Evolutionary conservation across 495 filamentous ascomycete species (phyloP).

Genomic region (Podospora australis): DNA sequence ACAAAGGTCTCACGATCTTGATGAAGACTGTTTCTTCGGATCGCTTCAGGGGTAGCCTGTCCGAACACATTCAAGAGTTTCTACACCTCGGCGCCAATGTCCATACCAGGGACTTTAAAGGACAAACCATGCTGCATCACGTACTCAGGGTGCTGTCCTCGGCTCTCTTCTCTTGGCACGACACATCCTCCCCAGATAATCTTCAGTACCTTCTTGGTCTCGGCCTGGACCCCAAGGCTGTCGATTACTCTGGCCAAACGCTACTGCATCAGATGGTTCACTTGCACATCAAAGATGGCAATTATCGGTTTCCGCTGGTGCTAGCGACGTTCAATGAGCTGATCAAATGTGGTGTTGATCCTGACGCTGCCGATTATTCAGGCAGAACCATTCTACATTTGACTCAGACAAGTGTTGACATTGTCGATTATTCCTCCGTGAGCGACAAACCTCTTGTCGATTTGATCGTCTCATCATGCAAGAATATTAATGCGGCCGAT

Average conservation of each 20-base stretch:
- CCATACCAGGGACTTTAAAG: slow-evolving; percentile 9
- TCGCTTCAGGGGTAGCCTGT: neutral
- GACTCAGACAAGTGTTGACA: neutral
- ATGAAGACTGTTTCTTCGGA: neutral
- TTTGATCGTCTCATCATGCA: neutral
- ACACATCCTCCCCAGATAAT: neutral
- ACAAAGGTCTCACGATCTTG: slow-evolving; percentile 13
- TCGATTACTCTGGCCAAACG: slow-evolving; percentile 12
- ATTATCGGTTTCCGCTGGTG: neutral
- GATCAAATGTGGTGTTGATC: slow-evolving; percentile 3
- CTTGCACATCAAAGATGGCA: neutral
- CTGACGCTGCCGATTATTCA: slow-evolving; percentile 6
- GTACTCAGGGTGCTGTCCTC: neutral
- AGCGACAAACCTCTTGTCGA: neutral
- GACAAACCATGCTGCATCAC: slow-evolving; percentile 7
- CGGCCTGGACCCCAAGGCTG: neutral
- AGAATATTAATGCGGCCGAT: slow-evolving; percentile 4
- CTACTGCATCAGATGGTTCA: slow-evolving; percentile 6
- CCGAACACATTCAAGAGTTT: neutral
- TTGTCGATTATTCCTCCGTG: neutral
- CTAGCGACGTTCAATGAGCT: neutral
- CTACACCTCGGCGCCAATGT: slow-evolving; percentile 1
- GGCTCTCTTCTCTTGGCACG: neutral
- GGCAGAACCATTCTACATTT: slow-evolving; percentile 10
- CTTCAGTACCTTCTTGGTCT: neutral